Conservation (phyloP, 805 yeast genomes). For the Komagataella kurtzmanii region DNA sequence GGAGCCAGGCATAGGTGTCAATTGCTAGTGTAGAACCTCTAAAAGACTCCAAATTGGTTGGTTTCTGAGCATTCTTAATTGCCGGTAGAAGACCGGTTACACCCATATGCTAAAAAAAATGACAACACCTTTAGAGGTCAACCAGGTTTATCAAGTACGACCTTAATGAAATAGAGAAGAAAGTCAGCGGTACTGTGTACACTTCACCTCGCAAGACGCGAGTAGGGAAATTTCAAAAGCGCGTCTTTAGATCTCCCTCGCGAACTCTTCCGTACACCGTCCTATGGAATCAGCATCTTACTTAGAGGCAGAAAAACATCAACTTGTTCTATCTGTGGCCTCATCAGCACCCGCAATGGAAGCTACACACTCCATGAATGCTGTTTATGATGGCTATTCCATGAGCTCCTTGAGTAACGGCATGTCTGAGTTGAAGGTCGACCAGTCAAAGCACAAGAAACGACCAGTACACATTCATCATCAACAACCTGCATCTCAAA, state of each 20-base stretch:
- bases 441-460: neutral
- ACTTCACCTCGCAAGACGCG: neutral
- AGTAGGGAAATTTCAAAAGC: neutral
- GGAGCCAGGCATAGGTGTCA: slow-evolving; percentile 97
- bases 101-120: slow-evolving; percentile 39
- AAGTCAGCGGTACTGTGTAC: neutral
- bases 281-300: neutral
- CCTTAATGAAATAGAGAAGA: neutral
- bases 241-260: neutral
- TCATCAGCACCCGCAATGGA: neutral
- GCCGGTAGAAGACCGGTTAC: slow-evolving; percentile 73
- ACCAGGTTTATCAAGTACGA: neutral
- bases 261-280: neutral
- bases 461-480: neutral
- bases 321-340: neutral
- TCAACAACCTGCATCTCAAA: neutral
- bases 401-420: neutral
- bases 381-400: neutral
- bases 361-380: neutral
- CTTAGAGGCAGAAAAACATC: neutral
- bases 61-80: slow-evolving; percentile 59
- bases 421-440: neutral
- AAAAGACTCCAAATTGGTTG: slow-evolving; percentile 42
- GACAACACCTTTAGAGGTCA: neutral
- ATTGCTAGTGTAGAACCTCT: slow-evolving; percentile 73